Base-by-base conservation (phyloP, 2,329 filamentous ascomycete species). In the Arthrocladium fulminans region DNA sequence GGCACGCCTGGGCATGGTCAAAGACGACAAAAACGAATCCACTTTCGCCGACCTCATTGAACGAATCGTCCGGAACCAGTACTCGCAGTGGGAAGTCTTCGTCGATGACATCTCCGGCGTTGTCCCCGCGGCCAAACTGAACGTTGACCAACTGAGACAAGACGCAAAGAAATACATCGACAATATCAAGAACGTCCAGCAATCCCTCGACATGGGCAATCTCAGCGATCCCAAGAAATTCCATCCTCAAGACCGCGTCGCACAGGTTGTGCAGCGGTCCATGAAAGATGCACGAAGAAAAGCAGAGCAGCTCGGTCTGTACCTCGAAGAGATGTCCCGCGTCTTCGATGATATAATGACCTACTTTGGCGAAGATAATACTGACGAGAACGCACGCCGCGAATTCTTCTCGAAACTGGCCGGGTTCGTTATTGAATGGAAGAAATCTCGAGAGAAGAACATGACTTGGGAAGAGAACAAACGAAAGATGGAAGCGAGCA, bases 201-300 rank as follows among this genome's bases (percentile, higher is more conserved):
- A 80, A 67, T 94, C 88, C 20, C 77, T 98, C 44, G 92, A 98
- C 67, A 84, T 83, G 27, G 92, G 92, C 59, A 97, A 95, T 65
- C 73, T 98, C 54, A 95, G 88, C 63, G 92, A 98, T 63, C 85
- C 90, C 38, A 96, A 92, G 74, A 94, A 90, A 61, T 98, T 98
- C 75, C 92, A 98, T 63, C 90, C 92, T 15, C 87, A 97, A 67
- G 92, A 98, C 66, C 86, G 92, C 52, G 89, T 97, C 37, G 85
- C 84, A 54, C 86, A 94, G 67, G 77, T 97, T 27, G 89, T 95
- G 48, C 88, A 95, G 67, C 78, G 90, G 45, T 83, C 79, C 56
- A 97, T 98, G 90, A 97, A 96, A 72, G 92, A 98, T 57, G 92
- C 92, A 17, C 75, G 92, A 53, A 79, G 90, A 60, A 98, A 97